Percentiles rank a stretch among this genome's conserved stretches.
These are phyloP conservation scores for Mycena floridula DNA, from an alignment of 768 basidiomycete species.

Conservation along the genomic window DNA sequence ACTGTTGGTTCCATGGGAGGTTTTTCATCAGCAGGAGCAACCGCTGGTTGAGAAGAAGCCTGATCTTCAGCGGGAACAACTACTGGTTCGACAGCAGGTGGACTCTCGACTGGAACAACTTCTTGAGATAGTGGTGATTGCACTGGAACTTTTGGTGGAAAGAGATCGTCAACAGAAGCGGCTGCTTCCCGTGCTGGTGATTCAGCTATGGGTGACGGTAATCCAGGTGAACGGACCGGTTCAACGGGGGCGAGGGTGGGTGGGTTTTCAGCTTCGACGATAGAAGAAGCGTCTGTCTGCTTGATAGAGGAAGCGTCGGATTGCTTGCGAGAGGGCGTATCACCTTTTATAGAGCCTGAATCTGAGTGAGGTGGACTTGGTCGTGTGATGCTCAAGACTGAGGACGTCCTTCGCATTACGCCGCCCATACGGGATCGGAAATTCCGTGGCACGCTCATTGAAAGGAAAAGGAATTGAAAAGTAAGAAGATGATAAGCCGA, in stretches of 20 bases:
- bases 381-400: constrained; percentile 29
- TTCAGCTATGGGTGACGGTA: constrained; percentile 65
- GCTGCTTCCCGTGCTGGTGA: constrained; percentile 17
- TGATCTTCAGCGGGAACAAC: not conserved
- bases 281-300: not conserved
- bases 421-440: constrained; percentile 57
- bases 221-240: constrained; percentile 12
- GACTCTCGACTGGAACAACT: constrained; percentile 8
- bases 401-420: constrained; percentile 56
- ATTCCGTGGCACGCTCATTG: constrained; percentile 27
- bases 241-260: constrained; percentile 21
- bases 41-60: not conserved
- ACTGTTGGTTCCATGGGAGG: not conserved
- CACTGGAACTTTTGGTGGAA: constrained; percentile 14
- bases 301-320: constrained; percentile 9
- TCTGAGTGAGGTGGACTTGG: constrained; percentile 12
- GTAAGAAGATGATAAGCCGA: constrained; percentile 7
- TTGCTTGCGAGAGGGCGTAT: not conserved
- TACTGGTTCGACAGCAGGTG: not conserved
- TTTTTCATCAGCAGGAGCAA: not conserved
- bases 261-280: constrained; percentile 15
- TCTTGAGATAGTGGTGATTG: constrained; percentile 38
- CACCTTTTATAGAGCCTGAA: constrained; percentile 14
- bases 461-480: constrained; percentile 11
- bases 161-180: constrained; percentile 8